phyloP scores from a whole-genome alignment of 2,329 filamentous ascomycete genomes.

The Amauroascus niger region DNA sequence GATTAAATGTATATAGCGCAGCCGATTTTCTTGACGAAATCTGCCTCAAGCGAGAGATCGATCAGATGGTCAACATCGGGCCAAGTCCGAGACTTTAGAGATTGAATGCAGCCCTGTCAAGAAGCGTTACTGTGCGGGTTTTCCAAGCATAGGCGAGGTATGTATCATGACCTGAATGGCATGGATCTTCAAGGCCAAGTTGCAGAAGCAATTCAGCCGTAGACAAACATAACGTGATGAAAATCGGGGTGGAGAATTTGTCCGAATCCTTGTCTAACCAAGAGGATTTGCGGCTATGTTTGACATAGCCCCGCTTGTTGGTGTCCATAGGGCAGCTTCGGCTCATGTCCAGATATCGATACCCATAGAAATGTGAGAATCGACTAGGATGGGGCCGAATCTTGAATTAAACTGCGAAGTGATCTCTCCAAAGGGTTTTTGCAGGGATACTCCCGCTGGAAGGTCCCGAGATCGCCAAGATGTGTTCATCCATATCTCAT shows the following conservation, averaged over 20 bases:
- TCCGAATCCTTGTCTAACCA: neutral
- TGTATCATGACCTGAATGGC: too few species aligned
- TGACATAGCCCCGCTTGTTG: neutral
- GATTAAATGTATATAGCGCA: too few species aligned
- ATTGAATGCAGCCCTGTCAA: neutral
- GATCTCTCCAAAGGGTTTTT: neutral
- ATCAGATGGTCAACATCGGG: neutral
- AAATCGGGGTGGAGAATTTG: neutral
- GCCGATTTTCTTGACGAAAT: too few species aligned
- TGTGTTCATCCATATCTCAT: neutral
- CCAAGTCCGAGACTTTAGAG: neutral
- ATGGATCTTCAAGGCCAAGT: neutral
- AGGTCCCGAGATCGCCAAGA: slow-evolving; percentile 1
- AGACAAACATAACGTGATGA: neutral
- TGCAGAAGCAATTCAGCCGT: neutral
- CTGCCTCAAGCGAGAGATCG: too few species aligned
- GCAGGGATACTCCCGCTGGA: neutral
- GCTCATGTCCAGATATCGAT: neutral
- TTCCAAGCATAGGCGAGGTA: too few species aligned
- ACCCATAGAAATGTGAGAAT: neutral
- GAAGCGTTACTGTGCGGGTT: neutral
- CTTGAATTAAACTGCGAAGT: neutral
- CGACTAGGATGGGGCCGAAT: neutral
- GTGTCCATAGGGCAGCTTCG: neutral
- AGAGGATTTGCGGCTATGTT: neutral